Evolutionary conservation across 306 rosid species (phyloP).

Genomic region (Glycyrrhiza uralensis): DNA sequence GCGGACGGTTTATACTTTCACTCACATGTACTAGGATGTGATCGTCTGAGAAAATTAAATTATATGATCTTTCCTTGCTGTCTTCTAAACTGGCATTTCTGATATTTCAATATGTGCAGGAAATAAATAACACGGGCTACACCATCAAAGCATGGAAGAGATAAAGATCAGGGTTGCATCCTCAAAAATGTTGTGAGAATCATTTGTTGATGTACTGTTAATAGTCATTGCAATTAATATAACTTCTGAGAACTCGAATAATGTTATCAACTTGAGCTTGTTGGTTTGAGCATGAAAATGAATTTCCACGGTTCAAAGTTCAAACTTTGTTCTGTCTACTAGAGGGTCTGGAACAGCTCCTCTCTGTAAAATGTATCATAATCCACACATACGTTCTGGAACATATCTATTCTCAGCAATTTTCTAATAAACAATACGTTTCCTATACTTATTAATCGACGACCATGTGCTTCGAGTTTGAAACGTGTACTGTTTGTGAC

Average conservation of each 20-base stretch:
- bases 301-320: constrained; percentile 24
- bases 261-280: constrained; percentile 21
- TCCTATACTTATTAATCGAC: background rate
- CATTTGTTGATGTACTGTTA: constrained; percentile 25
- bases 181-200: constrained; percentile 19
- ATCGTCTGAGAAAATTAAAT: background rate
- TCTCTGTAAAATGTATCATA: constrained; percentile 38
- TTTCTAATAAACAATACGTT: constrained; percentile 20
- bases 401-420: constrained; percentile 20
- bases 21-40: background rate
- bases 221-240: constrained; percentile 16
- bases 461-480: background rate
- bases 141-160: constrained; percentile 24
- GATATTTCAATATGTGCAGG: constrained; percentile 39
- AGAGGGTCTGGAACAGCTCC: constrained; percentile 35
- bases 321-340: constrained; percentile 14
- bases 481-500: background rate
- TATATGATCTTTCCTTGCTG: background rate
- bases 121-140: constrained; percentile 33
- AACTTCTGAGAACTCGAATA: constrained; percentile 13
- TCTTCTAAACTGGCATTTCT: constrained; percentile 3
- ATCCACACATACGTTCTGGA: constrained; percentile 9
- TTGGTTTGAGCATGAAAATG: constrained; percentile 25
- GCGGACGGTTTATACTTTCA: background rate
- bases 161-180: constrained; percentile 1